A percentile compares a stretch with the other conserved stretches of the same genome.
Conservation (phyloP, 2,329 filamentous ascomycete genomes). For the Aureobasidium sp. region DNA sequence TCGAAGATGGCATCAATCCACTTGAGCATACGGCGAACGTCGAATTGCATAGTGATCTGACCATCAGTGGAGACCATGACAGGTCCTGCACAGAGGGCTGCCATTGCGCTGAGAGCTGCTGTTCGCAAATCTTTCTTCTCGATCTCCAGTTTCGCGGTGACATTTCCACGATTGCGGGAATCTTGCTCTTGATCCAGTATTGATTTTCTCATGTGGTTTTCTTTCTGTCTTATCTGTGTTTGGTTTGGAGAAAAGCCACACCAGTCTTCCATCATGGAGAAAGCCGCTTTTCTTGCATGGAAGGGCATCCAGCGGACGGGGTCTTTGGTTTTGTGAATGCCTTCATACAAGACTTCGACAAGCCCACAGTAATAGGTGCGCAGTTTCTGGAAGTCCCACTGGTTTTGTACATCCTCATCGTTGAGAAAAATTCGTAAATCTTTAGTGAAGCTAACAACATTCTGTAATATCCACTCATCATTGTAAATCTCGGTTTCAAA, state of each 20-base stretch:
- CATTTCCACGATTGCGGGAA: slow-evolving; percentile 64
- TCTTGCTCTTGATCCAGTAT: slow-evolving; percentile 71
- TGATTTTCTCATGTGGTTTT: slow-evolving; percentile 81
- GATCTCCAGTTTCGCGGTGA: slow-evolving; percentile 89
- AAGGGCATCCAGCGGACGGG: slow-evolving; percentile 95
- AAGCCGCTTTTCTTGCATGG: slow-evolving; percentile 89
- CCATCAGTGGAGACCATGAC: slow-evolving; percentile 85
- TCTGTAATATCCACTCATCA: slow-evolving; percentile 76
- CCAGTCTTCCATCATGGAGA: slow-evolving; percentile 98
- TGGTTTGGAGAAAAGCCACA: slow-evolving; percentile 95
- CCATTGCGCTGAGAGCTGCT: slow-evolving; percentile 91
- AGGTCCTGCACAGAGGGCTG: slow-evolving; percentile 74
- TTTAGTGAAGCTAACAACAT: slow-evolving; percentile 81
- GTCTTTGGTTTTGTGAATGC: slow-evolving; percentile 77
- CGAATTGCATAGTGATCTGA: slow-evolving; percentile 80
- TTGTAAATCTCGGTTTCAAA: slow-evolving; percentile 69
- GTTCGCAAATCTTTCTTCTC: slow-evolving; percentile 89
- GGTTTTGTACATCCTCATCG: slow-evolving; percentile 87
- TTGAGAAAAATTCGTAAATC: slow-evolving; percentile 91
- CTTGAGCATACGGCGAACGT: slow-evolving; percentile 81
- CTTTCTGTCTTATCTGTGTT: slow-evolving; percentile 68
- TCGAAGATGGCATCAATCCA: slow-evolving; percentile 97
- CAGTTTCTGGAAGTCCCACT: slow-evolving; percentile 88
- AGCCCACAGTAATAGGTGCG: slow-evolving; percentile 90
- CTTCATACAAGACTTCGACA: slow-evolving; percentile 87